These are phyloP conservation scores for Backusella psychrophila DNA, from an alignment of 192 early-diverging fungal genomes.

Conservation along the genomic window DNA sequence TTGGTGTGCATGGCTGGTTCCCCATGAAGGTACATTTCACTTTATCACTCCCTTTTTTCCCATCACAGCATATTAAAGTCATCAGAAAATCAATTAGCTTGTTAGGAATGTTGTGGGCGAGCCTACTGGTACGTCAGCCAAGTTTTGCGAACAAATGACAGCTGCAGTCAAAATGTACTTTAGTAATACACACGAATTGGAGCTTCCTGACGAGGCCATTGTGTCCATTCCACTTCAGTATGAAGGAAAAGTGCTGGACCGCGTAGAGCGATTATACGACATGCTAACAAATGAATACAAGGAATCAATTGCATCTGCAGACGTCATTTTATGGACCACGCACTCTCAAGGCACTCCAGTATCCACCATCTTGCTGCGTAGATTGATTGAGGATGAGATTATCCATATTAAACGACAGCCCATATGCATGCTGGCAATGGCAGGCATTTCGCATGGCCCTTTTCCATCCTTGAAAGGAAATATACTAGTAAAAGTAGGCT, in stretches of 20 bases:
- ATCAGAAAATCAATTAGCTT: conserved; percentile 27
- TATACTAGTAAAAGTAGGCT: conserved; percentile 66
- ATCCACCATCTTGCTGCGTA: conserved; percentile 70
- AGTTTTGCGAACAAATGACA: conserved; percentile 90
- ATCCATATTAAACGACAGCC: conserved; percentile 69
- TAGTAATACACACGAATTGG: conserved; percentile 41
- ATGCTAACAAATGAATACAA: conserved; percentile 60
- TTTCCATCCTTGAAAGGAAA: conserved; percentile 81
- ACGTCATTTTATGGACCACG: conserved; percentile 85
- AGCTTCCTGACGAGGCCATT: conserved; percentile 46
- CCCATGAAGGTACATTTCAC: conserved; percentile 52
- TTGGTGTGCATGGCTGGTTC: conserved; percentile 95
- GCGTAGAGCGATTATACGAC: conserved; percentile 79
- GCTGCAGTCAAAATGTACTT: conserved; percentile 61
- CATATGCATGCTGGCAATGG: conserved; percentile 85
- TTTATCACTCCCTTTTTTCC: conserved; percentile 29
- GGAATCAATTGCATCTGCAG: conserved; percentile 49
- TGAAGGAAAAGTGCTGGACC: conserved; percentile 87
- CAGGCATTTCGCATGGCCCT: conserved; percentile 89
- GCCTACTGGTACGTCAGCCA: conserved; percentile 87
- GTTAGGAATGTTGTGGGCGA: conserved; percentile 80
- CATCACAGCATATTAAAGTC: neutral
- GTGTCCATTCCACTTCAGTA: conserved; percentile 85
- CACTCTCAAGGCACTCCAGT: conserved; percentile 96
- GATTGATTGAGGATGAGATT: conserved; percentile 66